phyloP scores from a whole-genome alignment of 2,329 filamentous ascomycete species.

The Calycina marina region DNA sequence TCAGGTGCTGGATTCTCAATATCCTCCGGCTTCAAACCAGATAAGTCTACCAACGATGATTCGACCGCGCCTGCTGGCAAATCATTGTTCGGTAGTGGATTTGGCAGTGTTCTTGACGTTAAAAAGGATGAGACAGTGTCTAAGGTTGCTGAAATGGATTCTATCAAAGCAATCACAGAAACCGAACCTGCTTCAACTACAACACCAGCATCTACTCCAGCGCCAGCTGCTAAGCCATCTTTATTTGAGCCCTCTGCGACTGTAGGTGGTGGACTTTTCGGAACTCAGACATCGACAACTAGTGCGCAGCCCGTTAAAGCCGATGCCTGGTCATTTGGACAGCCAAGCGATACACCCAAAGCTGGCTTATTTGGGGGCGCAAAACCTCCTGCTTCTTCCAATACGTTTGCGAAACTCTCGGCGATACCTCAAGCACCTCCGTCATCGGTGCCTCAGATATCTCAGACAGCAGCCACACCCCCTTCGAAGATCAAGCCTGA shows the following conservation, averaged over 20 bases:
- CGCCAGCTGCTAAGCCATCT: conserved; percentile 10
- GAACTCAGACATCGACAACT: conserved; percentile 5
- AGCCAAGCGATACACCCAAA: too few relatives aligned
- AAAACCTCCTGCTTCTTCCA: too few relatives aligned
- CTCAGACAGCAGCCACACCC: not conserved
- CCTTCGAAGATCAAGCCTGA: conserved; percentile 16
- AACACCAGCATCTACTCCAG: conserved; percentile 15
- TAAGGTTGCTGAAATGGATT: conserved; percentile 39
- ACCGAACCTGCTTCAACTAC: conserved; percentile 9
- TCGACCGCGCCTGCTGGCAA: conserved; percentile 31
- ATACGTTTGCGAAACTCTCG: conserved; percentile 1
- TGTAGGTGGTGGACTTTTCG: conserved; percentile 10
- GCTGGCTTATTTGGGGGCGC: too few relatives aligned
- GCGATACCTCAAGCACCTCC: conserved; percentile 12
- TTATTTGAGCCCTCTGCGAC: conserved; percentile 9
- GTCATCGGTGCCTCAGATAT: not conserved
- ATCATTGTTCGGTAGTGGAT: conserved; percentile 47
- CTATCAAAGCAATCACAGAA: too few relatives aligned
- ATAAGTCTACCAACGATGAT: conserved; percentile 42
- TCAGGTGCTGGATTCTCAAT: conserved; percentile 16
- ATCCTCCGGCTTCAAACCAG: conserved; percentile 24
- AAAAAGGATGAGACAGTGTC: conserved; percentile 16
- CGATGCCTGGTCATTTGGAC: conserved; percentile 14
- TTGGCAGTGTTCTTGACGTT: conserved; percentile 41
- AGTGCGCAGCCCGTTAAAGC: conserved; percentile 6